Conservation (phyloP, 345 rosid genomes). For the Gossypium longicalyx region DNA sequence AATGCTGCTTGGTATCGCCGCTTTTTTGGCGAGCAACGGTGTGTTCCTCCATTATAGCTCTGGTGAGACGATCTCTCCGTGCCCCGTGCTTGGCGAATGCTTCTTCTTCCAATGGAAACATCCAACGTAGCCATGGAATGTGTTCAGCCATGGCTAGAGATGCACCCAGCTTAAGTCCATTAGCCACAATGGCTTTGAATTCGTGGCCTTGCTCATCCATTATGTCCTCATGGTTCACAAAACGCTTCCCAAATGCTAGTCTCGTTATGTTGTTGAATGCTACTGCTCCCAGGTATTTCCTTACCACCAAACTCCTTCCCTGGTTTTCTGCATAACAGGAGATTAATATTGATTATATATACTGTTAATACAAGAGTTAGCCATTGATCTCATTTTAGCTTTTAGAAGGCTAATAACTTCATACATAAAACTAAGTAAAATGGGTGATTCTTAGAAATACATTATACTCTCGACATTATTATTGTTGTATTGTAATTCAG, state of each 20-base stretch:
- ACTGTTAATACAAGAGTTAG: not conserved
- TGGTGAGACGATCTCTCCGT: conserved; percentile 68
- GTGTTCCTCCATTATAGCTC: conserved; percentile 90
- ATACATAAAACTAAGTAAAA: no score
- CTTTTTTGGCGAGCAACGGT: conserved; percentile 52
- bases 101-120: conserved; percentile 81
- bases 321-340: conserved; percentile 34
- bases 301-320: conserved; percentile 34
- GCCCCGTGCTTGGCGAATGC: conserved; percentile 71
- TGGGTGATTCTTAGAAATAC: no score
- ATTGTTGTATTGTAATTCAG: no score
- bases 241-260: conserved; percentile 84
- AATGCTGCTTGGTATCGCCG: conserved; percentile 55
- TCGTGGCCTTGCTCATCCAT: conserved; percentile 84
- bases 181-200: conserved; percentile 73
- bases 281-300: conserved; percentile 73
- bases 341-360: not conserved
- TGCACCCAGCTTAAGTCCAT: conserved; percentile 76
- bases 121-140: conserved; percentile 89
- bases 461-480: not conserved
- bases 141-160: conserved; percentile 80
- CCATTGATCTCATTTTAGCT: not conserved
- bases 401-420: no score
- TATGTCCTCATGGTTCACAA: conserved; percentile 57
- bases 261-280: conserved; percentile 96